Base-by-base conservation (phyloP, 805 yeast species). In the Saturnispora gosingensis region DNA sequence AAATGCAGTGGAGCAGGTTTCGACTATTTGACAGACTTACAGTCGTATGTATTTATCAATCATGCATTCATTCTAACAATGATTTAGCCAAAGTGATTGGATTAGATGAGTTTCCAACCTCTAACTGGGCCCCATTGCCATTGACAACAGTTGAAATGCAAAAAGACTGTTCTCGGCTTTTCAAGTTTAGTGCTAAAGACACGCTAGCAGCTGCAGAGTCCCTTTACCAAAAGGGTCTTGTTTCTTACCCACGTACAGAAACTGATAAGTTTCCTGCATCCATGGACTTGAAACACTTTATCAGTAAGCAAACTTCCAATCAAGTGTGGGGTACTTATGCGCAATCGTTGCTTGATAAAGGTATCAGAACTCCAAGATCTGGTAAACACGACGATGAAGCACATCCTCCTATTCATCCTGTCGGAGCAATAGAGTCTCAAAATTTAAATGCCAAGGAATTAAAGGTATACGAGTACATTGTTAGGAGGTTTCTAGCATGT, bases 331-430 rank as follows among this genome's bases (percentile, higher is more conserved):
- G 96, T 0, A 53, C 56, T 0, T 89, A 85, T 62, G 91, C 96
- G 0, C 57, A 58, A 10, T 53, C 54, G 3, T 59, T 82, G 6
- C 49, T 77, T 7, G 22, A 42, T 3, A 74, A 73, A 34, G 75
- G 73, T 39, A 85, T 76, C 60, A 61, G 73, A n/a, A 61, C 61
- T 4, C 99, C 99, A 0, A 70, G 98, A 48, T 73, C 74, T 39
- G 99, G 99, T 4, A 75, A 72, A 11, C 83, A 87, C 62, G 86
- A 89, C 62, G 99, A 93, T 69, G 82, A 88, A 62, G 98, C 99
- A 24, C 99, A 93, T 76, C 98, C 99, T 4, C 97, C 99, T 0
- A 93, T 93, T 53, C 97, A 93, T 66, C 99, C 99, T 0, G 61
- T 60, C 16, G 57, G 57, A 6, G 59, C 53, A 16, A 52, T 54